phyloP scores from a whole-genome alignment of 228 moss, liverwort and hornwort genomes.

The Sphagnum magellanicum region DNA sequence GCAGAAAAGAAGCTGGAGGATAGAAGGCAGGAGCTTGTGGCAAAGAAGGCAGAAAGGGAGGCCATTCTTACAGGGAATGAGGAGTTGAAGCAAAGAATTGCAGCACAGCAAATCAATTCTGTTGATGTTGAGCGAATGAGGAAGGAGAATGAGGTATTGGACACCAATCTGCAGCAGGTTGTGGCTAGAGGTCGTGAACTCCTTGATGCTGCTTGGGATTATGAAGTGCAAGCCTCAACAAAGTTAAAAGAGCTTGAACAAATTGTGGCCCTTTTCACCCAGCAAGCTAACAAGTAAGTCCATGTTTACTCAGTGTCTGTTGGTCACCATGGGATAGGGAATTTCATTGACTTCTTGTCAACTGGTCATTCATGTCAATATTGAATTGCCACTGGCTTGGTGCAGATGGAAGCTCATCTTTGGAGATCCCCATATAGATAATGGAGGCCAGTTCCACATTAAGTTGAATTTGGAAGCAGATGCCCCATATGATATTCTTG shows the following conservation, averaged over 20 bases:
- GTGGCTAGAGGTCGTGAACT: constrained; percentile 59
- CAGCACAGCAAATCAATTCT: constrained; percentile 71
- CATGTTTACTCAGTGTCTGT: background rate
- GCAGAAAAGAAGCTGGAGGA: constrained; percentile 76
- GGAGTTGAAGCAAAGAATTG: constrained; percentile 50
- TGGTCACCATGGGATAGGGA: background rate
- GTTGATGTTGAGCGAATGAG: constrained; percentile 76
- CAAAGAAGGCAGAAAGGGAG: constrained; percentile 64
- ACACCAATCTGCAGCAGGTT: constrained; percentile 52
- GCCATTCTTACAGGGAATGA: constrained; percentile 48
- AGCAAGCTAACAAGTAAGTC: constrained; percentile 7
- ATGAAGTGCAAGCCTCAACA: constrained; percentile 57
- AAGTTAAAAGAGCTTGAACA: constrained; percentile 68
- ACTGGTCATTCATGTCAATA: background rate
- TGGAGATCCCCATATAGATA: constrained; percentile 40
- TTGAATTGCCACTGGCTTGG: background rate
- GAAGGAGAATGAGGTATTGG: constrained; percentile 69
- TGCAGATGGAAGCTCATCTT: constrained; percentile 42
- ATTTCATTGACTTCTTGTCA: background rate
- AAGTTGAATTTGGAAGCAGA: constrained; percentile 55
- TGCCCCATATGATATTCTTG: constrained; percentile 57
- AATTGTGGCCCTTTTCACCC: constrained; percentile 49
- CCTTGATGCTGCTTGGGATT: constrained; percentile 71
- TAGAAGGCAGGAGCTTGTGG: constrained; percentile 56
- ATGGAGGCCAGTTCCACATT: constrained; percentile 42